Percentiles rank a stretch among this genome's conserved stretches.
phyloP scores from a whole-genome alignment of 805 yeast genomes.

The Blastobotrys robertii region DNA sequence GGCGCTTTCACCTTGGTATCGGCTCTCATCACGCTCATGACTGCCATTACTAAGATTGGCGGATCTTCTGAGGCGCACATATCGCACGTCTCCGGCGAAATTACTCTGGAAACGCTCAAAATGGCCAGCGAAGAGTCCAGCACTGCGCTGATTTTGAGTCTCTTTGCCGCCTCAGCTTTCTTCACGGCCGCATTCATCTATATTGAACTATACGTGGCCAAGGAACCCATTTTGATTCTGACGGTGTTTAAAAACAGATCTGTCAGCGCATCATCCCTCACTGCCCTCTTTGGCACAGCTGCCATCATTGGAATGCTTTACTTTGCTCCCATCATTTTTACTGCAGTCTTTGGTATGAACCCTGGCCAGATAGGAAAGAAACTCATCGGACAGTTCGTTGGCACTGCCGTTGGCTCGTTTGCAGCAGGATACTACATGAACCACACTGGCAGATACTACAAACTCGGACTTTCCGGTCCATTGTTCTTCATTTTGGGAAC shows the following conservation, averaged over 20 bases:
- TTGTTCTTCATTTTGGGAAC: constrained; percentile 40
- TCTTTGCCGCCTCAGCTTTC: constrained; percentile 28
- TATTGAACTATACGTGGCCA: constrained; percentile 42
- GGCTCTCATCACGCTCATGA: constrained; percentile 48
- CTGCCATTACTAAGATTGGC: constrained; percentile 33
- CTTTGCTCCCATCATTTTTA: constrained; percentile 61
- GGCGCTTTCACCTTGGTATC: constrained; percentile 55
- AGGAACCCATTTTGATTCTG: constrained; percentile 62
- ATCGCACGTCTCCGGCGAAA: no score
- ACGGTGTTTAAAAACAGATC: constrained; percentile 49
- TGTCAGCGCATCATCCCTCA: constrained; percentile 52
- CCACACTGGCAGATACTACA: constrained; percentile 54
- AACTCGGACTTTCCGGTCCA: constrained; percentile 35
- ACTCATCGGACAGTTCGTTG: constrained; percentile 45
- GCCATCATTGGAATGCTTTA: constrained; percentile 51
- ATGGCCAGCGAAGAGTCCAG: no score
- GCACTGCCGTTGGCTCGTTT: constrained; percentile 58
- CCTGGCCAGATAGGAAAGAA: constrained; percentile 52
- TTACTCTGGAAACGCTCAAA: no score
- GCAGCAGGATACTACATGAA: constrained; percentile 59
- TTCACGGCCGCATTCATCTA: constrained; percentile 36
- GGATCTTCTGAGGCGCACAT: no score
- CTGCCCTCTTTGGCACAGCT: constrained; percentile 67
- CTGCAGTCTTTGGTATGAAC: constrained; percentile 41
- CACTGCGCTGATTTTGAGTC: constrained; percentile 37